phyloP scores from a whole-genome alignment of 108 stramenopile species.

The Pseudonitzschia pungens region DNA sequence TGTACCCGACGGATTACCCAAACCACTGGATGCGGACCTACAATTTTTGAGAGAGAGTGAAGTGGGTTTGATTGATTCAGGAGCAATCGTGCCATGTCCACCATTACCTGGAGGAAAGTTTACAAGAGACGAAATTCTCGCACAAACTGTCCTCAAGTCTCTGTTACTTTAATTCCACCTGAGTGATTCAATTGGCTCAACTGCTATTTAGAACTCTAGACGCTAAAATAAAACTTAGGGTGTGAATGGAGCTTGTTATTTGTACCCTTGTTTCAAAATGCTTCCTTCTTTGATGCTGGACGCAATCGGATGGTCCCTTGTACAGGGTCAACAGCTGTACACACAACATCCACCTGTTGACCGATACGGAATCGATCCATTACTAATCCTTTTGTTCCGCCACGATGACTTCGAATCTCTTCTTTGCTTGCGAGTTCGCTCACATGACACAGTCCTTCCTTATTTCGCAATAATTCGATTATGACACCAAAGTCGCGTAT shows the following conservation, averaged over 20 bases:
- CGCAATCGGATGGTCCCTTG: slow-evolving; percentile 65
- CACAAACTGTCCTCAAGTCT: slow-evolving; percentile 44
- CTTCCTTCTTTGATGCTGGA: slow-evolving; percentile 19
- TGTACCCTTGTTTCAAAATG: background rate
- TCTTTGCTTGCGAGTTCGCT: slow-evolving; percentile 60
- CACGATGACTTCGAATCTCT: slow-evolving; percentile 37
- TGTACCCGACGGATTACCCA: slow-evolving; percentile 69
- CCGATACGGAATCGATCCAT: slow-evolving; percentile 52
- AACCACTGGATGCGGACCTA: slow-evolving; percentile 82
- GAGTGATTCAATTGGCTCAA: background rate
- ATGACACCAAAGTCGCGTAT: slow-evolving; percentile 87
- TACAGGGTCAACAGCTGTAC: slow-evolving; percentile 67
- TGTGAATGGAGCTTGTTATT: background rate
- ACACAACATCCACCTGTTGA: slow-evolving; percentile 58
- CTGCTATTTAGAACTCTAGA: slow-evolving; percentile 1
- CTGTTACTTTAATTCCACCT: background rate
- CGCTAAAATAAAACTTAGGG: background rate
- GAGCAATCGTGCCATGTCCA: slow-evolving; percentile 73
- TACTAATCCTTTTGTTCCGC: slow-evolving; percentile 56
- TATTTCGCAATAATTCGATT: slow-evolving; percentile 85
- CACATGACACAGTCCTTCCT: slow-evolving; percentile 88
- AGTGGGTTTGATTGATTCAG: slow-evolving; percentile 66
- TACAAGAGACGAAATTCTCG: slow-evolving; percentile 71
- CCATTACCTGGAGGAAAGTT: slow-evolving; percentile 70
- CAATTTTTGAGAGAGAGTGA: slow-evolving; percentile 79